Evolutionary conservation across 1,284 basidiomycete genomes (phyloP).

Genomic region (Naganishia albida): DNA sequence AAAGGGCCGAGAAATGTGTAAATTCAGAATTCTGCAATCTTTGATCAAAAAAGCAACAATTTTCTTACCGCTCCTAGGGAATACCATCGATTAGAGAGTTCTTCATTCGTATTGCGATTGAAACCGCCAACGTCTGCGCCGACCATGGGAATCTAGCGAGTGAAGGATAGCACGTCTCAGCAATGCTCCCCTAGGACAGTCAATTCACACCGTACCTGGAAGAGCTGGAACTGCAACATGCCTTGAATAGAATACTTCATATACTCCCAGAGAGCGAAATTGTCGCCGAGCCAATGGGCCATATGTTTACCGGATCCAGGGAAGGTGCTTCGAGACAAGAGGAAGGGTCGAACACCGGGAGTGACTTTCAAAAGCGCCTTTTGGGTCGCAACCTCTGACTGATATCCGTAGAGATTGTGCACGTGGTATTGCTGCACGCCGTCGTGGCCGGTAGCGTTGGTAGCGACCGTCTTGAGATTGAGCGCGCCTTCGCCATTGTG

Average conservation of each 20-base stretch:
- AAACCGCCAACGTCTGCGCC: conserved; percentile 67
- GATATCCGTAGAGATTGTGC: conserved; percentile 67
- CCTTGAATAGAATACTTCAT: conserved; percentile 63
- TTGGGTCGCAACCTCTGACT: conserved; percentile 66
- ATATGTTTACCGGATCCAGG: conserved; percentile 62
- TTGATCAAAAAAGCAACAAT: no score
- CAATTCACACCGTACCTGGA: conserved; percentile 64
- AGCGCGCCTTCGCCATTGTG: conserved; percentile 58
- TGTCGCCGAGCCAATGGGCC: conserved; percentile 63
- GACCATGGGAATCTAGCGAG: conserved; percentile 60
- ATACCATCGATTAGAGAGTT: conserved; percentile 80
- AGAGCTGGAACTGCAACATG: conserved; percentile 71
- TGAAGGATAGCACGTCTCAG: neutral
- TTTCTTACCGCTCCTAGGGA: conserved; percentile 61
- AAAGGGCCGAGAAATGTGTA: conserved; percentile 1
- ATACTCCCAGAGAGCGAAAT: conserved; percentile 64
- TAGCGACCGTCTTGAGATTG: conserved; percentile 29
- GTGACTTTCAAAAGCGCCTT: conserved; percentile 59
- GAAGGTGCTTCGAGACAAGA: conserved; percentile 67
- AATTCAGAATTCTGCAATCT: conserved; percentile 43
- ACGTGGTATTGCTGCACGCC: conserved; percentile 31
- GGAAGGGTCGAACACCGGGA: conserved; percentile 64
- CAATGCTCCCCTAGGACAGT: no score
- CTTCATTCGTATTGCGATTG: conserved; percentile 72
- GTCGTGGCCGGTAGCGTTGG: conserved; percentile 21